Percentiles rank a stretch among this genome's conserved stretches.
These are phyloP conservation scores for Populus alba DNA, from an alignment of 345 rosid species.

Conservation along the genomic window DNA sequence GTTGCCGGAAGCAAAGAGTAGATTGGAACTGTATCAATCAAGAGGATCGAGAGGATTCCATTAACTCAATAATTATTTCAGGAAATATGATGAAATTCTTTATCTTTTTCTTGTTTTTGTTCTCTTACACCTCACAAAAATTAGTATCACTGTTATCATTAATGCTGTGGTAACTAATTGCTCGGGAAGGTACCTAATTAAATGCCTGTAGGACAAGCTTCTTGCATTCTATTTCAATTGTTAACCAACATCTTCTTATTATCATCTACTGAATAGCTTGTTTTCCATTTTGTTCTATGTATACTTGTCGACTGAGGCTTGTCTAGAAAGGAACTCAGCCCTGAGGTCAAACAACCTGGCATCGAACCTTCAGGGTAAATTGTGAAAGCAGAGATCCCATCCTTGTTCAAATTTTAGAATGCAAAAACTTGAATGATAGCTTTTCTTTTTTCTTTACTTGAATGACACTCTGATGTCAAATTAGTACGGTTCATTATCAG, in stretches of 20 bases:
- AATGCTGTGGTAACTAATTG: neutral
- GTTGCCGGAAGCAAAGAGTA: slow-evolving; percentile 29
- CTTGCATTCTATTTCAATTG: neutral
- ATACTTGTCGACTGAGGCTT: neutral
- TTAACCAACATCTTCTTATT: neutral
- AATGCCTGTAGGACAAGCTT: neutral
- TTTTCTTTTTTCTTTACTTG: no score
- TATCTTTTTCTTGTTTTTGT: neutral
- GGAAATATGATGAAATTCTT: neutral
- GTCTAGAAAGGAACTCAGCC: neutral
- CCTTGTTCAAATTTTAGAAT: neutral
- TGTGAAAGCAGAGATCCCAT: neutral
- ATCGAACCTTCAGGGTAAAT: neutral
- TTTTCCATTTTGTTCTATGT: neutral
- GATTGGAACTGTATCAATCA: slow-evolving; percentile 32
- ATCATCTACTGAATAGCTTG: neutral
- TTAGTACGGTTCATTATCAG: neutral
- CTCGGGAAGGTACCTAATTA: neutral
- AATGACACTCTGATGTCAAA: neutral
- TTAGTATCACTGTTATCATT: neutral
- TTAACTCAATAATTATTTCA: neutral
- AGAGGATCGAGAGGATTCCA: slow-evolving; percentile 34
- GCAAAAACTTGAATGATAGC: neutral
- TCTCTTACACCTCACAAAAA: neutral
- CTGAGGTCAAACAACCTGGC: neutral